Percentiles rank a stretch among this genome's conserved stretches.
Evolutionary conservation across 768 basidiomycete genomes (phyloP).

Genomic region (Erythrobasidium yunnanense): DNA sequence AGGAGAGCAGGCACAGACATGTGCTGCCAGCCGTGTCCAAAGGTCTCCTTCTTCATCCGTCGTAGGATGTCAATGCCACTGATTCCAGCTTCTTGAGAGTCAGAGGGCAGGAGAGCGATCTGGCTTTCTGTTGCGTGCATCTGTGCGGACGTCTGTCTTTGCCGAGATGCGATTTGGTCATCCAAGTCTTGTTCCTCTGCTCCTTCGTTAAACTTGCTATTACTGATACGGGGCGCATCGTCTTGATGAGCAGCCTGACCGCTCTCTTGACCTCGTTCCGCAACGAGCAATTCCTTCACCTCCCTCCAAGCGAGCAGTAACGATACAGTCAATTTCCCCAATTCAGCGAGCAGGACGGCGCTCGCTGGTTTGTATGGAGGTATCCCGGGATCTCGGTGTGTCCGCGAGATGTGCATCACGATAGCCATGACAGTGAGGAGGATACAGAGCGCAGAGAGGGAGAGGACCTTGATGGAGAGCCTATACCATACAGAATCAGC

Average conservation of each 20-base stretch:
- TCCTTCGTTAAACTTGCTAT: no score
- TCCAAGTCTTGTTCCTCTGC: not conserved
- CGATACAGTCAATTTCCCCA: conserved; percentile 9
- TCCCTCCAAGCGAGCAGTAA: conserved; percentile 3
- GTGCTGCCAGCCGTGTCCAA: conserved; percentile 12
- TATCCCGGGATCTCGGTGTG: conserved; percentile 2
- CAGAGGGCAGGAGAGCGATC: not conserved
- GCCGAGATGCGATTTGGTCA: not conserved
- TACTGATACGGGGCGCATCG: no score
- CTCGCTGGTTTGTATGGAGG: conserved; percentile 20
- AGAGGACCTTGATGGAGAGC: conserved; percentile 16
- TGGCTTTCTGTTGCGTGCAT: not conserved
- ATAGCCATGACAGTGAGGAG: not conserved
- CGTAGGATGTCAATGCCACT: not conserved
- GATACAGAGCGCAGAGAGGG: conserved; percentile 9
- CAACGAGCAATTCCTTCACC: not conserved
- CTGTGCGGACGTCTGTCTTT: not conserved
- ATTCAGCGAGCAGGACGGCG: conserved; percentile 17
- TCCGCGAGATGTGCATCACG: conserved; percentile 21
- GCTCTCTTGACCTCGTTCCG: not conserved
- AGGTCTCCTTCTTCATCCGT: conserved; percentile 18
- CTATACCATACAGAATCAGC: not conserved
- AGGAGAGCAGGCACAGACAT: conserved; percentile 18
- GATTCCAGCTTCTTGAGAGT: not conserved
- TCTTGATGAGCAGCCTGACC: no score